A percentile compares a stretch with the other conserved stretches of the same genome.
Conservation (phyloP, 2,329 filamentous ascomycete species). For the Colletotrichum sp. region DNA sequence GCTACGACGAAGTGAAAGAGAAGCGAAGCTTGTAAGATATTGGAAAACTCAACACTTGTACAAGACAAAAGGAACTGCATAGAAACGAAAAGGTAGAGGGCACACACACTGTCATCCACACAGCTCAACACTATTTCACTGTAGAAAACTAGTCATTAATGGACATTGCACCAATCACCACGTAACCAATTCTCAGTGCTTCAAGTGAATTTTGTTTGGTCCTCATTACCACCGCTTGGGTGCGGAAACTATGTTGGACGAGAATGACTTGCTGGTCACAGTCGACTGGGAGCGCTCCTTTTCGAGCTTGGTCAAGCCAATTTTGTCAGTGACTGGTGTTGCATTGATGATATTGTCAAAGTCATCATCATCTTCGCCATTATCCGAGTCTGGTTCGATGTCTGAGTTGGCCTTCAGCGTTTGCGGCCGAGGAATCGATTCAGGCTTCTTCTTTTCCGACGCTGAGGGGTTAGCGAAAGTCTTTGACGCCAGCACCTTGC, state of each 20-base stretch:
- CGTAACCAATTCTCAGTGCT: neutral
- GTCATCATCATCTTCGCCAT: slow-evolving; percentile 71
- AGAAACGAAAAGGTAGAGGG: neutral
- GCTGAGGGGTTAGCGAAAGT: slow-evolving; percentile 72
- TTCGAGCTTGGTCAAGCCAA: slow-evolving; percentile 66
- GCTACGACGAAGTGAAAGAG: slow-evolving; percentile 80
- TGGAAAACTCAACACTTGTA: neutral
- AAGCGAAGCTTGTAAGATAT: slow-evolving; percentile 56
- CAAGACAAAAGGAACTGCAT: neutral
- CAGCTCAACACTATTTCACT: neutral
- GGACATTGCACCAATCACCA: neutral
- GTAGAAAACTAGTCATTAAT: slow-evolving; percentile 1
- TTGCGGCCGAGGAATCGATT: slow-evolving; percentile 67
- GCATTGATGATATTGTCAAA: slow-evolving; percentile 95
- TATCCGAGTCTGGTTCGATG: slow-evolving; percentile 74
- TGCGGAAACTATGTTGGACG: slow-evolving; percentile 52
- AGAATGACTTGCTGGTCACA: slow-evolving; percentile 56
- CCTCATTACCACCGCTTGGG: slow-evolving; percentile 48
- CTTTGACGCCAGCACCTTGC: slow-evolving; percentile 89
- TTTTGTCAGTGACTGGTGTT: slow-evolving; percentile 85
- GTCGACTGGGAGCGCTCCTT: slow-evolving; percentile 57
- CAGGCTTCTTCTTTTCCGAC: slow-evolving; percentile 59
- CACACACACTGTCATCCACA: neutral
- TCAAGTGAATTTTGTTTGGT: neutral
- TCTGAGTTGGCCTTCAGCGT: slow-evolving; percentile 66